These are phyloP conservation scores for Cyberlindnera veronae DNA, from an alignment of 805 yeast species.

Conservation along the genomic window DNA sequence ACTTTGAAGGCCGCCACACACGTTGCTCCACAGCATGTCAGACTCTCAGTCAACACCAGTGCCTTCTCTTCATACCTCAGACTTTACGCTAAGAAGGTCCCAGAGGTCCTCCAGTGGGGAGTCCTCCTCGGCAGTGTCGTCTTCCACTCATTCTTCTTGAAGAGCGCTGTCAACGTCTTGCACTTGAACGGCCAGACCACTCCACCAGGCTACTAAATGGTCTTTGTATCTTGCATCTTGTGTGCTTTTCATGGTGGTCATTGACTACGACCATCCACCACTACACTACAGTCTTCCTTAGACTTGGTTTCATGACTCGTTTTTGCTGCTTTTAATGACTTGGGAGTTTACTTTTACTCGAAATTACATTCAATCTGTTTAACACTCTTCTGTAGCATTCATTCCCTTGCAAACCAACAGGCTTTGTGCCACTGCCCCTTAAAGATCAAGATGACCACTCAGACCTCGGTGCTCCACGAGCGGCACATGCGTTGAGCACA, in stretches of 20 bases:
- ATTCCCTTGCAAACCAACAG: too few relatives aligned
- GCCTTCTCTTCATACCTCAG: slow-evolving; percentile 8
- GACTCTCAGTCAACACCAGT: slow-evolving; percentile 19
- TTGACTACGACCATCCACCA: too few relatives aligned
- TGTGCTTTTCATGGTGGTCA: not conserved
- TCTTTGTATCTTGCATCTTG: not conserved
- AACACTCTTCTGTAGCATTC: too few relatives aligned
- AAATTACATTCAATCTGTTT: too few relatives aligned
- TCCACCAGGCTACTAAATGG: slow-evolving; percentile 4
- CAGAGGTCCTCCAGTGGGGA: slow-evolving; percentile 25
- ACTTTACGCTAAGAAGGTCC: slow-evolving; percentile 20
- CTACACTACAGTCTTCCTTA: not conserved
- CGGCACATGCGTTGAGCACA: too few relatives aligned
- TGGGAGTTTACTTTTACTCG: too few relatives aligned
- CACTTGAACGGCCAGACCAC: slow-evolving; percentile 8
- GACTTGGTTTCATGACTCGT: not conserved
- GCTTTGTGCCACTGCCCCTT: too few relatives aligned
- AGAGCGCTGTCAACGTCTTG: slow-evolving; percentile 6
- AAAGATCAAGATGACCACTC: too few relatives aligned
- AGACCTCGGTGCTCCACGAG: too few relatives aligned
- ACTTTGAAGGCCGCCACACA: slow-evolving; percentile 21
- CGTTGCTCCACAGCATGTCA: slow-evolving; percentile 21
- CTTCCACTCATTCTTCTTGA: slow-evolving; percentile 25
- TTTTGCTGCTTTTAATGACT: slow-evolving; percentile 1
- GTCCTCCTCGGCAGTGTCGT: slow-evolving; percentile 15